Percentiles rank a stretch among this genome's conserved stretches.
phyloP scores from a whole-genome alignment of 441 rosid genomes.

The Erodium chrysanthum region DNA sequence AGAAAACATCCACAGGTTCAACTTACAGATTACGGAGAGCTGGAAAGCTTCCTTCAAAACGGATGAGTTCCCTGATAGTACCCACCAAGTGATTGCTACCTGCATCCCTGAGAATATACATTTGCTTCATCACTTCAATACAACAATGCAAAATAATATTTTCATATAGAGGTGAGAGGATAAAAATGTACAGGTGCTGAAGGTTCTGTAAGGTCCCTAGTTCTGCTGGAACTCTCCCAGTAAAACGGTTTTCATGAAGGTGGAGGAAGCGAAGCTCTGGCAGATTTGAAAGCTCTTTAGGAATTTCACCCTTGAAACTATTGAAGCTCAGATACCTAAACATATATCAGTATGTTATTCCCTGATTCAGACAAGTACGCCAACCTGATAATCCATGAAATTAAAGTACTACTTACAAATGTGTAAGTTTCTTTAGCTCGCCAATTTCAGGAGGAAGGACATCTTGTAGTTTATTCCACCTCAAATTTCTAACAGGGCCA shows the following conservation, averaged over 20 bases:
- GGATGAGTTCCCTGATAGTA: constrained; percentile 82
- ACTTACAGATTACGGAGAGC: constrained; percentile 82
- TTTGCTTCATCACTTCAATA: neutral
- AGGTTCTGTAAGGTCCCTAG: constrained; percentile 72
- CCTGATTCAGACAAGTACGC: neutral
- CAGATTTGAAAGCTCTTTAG: constrained; percentile 74
- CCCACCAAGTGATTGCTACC: constrained; percentile 94
- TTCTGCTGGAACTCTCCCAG: constrained; percentile 78
- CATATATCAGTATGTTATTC: constrained; percentile 12
- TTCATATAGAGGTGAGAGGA: constrained; percentile 9
- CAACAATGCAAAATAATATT: neutral
- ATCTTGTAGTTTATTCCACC: constrained; percentile 97
- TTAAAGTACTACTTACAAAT: constrained; percentile 48
- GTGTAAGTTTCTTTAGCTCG: constrained; percentile 78
- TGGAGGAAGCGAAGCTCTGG: constrained; percentile 86
- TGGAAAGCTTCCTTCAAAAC: constrained; percentile 80
- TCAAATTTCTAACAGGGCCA: constrained; percentile 51
- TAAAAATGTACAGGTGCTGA: constrained; percentile 58
- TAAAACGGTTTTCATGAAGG: constrained; percentile 85
- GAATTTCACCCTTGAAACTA: constrained; percentile 90
- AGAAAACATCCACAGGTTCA: neutral
- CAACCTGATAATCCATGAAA: neutral
- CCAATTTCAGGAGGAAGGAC: constrained; percentile 84
- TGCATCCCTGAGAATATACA: constrained; percentile 52
- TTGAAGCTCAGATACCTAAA: constrained; percentile 83